phyloP scores from a whole-genome alignment of 768 basidiomycete species.

The Rossbeevera mucosa region DNA sequence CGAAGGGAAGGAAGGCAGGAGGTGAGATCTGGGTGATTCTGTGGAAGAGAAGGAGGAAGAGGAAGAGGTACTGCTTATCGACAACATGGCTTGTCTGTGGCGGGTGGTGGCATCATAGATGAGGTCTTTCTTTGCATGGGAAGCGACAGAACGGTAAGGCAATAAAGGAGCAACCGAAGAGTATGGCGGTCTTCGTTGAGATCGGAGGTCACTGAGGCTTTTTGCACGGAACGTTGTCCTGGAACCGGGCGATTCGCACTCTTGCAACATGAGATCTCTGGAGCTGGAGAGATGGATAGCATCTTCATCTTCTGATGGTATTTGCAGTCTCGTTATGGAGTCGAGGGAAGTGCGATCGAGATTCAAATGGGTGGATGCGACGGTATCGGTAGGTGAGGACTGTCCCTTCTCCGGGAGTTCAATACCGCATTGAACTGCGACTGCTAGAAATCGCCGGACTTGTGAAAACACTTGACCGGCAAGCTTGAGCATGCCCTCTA shows the following conservation, averaged over 20 bases:
- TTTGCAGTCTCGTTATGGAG: conserved; percentile 7
- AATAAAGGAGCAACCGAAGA: conserved; percentile 33
- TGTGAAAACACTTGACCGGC: conserved; percentile 78
- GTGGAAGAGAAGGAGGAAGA: conserved; percentile 65
- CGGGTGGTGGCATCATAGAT: conserved; percentile 34
- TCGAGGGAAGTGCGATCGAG: conserved; percentile 17
- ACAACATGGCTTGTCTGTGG: conserved; percentile 45
- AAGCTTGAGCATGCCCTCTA: conserved; percentile 73
- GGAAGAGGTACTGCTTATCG: conserved; percentile 69
- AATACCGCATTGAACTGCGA: conserved; percentile 71
- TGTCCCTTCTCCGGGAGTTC: conserved; percentile 54
- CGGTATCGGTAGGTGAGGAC: conserved; percentile 19
- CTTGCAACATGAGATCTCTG: conserved; percentile 28
- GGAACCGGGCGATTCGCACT: conserved; percentile 16
- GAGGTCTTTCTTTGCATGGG: conserved; percentile 35
- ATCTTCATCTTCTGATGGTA: conserved; percentile 6
- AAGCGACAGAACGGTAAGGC: conserved; percentile 26
- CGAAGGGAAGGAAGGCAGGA: conserved; percentile 56
- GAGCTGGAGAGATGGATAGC: conserved; percentile 22
- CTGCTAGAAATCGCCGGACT: conserved; percentile 73
- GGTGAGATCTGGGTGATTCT: conserved; percentile 44
- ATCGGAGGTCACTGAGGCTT: conserved; percentile 52
- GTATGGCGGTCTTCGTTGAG: conserved; percentile 27
- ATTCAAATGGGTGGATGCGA: conserved; percentile 14
- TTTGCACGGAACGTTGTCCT: conserved; percentile 41